Conservation (phyloP, 1,139 yeast genomes). For the Geotrichum candidum region DNA sequence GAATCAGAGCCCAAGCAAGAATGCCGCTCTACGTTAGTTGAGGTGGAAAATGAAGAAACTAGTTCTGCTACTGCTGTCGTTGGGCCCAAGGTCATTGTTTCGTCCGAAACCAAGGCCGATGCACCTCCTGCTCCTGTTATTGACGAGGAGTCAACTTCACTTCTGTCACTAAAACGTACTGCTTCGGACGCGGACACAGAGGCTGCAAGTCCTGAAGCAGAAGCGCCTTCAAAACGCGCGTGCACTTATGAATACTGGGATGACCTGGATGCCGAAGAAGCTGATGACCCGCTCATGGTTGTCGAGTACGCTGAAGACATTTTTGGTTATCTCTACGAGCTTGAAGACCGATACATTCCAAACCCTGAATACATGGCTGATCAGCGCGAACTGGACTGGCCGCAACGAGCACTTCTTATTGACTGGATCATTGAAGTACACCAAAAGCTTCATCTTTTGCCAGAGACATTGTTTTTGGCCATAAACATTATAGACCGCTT, state of each 20-base stretch:
- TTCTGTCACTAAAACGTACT: not conserved
- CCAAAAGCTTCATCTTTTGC: slow-evolving; percentile 73
- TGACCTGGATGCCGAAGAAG: slow-evolving; percentile 85
- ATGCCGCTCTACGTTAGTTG: not conserved
- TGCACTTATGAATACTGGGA: slow-evolving; percentile 53
- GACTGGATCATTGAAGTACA: slow-evolving; percentile 97
- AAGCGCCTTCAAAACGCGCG: not conserved
- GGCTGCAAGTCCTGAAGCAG: not conserved
- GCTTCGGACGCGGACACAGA: not conserved
- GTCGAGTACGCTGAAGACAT: slow-evolving; percentile 88
- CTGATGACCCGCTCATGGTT: slow-evolving; percentile 90
- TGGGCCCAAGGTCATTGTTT: not conserved
- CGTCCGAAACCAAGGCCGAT: not conserved
- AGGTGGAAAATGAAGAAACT: not conserved
- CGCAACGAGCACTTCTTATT: slow-evolving; percentile 82
- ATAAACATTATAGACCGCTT: slow-evolving; percentile 89
- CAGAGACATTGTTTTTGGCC: slow-evolving; percentile 85
- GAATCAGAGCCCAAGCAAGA: not conserved
- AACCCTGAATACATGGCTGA: slow-evolving; percentile 65
- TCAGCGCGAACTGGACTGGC: slow-evolving; percentile 74
- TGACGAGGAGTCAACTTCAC: not conserved
- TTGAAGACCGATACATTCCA: slow-evolving; percentile 74
- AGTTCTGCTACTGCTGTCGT: not conserved
- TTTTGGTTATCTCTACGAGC: slow-evolving; percentile 67
- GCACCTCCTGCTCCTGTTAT: not conserved